phyloP scores from a whole-genome alignment of 192 early-diverging fungal species.

The Umbelopsis isabellina region DNA sequence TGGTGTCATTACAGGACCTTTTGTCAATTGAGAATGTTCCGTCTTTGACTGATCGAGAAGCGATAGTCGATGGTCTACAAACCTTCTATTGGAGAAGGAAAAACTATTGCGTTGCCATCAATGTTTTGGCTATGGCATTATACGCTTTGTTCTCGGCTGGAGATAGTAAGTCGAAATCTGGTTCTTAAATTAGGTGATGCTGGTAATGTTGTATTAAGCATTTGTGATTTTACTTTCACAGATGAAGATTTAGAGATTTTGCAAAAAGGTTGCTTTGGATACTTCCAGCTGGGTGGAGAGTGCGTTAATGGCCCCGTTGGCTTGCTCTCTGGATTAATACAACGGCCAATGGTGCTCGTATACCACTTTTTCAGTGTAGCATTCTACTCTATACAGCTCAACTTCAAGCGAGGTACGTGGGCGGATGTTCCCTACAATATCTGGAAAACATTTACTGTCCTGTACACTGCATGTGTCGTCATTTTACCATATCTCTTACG shows the following conservation, averaged over 20 bases:
- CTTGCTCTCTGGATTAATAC: constrained; percentile 81
- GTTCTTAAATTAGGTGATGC: background rate
- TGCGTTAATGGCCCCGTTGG: constrained; percentile 84
- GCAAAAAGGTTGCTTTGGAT: constrained; percentile 86
- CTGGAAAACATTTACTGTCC: constrained; percentile 50
- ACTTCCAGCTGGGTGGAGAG: constrained; percentile 82
- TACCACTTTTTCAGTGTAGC: constrained; percentile 96
- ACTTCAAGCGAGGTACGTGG: constrained; percentile 55
- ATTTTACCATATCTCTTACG: constrained; percentile 44
- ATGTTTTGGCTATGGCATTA: constrained; percentile 92
- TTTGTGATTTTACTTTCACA: constrained; percentile 24
- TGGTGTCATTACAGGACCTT: constrained; percentile 72
- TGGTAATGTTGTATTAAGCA: background rate
- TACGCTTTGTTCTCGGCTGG: constrained; percentile 89
- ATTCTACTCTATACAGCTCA: constrained; percentile 60
- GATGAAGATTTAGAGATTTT: constrained; percentile 74
- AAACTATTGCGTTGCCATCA: constrained; percentile 75
- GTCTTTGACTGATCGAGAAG: constrained; percentile 50
- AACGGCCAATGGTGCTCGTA: constrained; percentile 74
- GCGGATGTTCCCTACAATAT: constrained; percentile 48
- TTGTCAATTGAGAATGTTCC: constrained; percentile 49
- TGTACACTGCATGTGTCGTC: constrained; percentile 56
- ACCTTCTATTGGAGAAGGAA: constrained; percentile 78
- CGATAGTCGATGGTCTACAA: constrained; percentile 60
- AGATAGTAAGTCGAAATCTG: constrained; percentile 52